Conservation (phyloP, 1,139 yeast genomes). For the Yamadazyma buinensis region DNA sequence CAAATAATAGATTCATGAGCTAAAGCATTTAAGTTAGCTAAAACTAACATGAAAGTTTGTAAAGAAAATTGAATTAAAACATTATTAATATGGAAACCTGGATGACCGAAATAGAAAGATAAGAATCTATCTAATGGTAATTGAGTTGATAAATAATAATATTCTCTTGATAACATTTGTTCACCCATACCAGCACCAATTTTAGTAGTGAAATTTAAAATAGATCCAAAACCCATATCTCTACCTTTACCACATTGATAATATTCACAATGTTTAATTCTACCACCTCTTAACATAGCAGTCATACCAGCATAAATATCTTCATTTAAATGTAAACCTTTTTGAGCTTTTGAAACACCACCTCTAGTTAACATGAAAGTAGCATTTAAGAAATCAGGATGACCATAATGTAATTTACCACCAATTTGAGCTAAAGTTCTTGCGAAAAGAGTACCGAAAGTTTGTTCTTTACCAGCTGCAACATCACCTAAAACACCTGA, state of each 20-base stretch:
- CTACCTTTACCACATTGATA: conserved; percentile 99
- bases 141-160: conserved; percentile 95
- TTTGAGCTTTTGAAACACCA: conserved; percentile 98
- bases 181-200: conserved; percentile 99
- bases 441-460: conserved; percentile 97
- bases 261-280: conserved; percentile 98
- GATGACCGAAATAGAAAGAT: conserved; percentile 97
- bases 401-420: conserved; percentile 99
- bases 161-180: conserved; percentile 97
- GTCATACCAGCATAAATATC: conserved; percentile 99
- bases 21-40: conserved; percentile 86
- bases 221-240: conserved; percentile 98
- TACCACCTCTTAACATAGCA: conserved; percentile 96
- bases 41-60: conserved; percentile 86
- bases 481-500: conserved; percentile 99
- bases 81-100: conserved; percentile 98
- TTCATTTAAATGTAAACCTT: conserved; percentile 97
- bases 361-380: conserved; percentile 97
- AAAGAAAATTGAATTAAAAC: conserved; percentile 92
- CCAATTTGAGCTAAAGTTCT: conserved; percentile 98
- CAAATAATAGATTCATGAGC: conserved; percentile 90
- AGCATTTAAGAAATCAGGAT: conserved; percentile 97
- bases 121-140: conserved; percentile 95
- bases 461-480: conserved; percentile 99
- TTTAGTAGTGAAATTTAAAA: conserved; percentile 96